phyloP scores from a whole-genome alignment of 1,139 yeast genomes.

The Lodderomyces parapsilosis region DNA sequence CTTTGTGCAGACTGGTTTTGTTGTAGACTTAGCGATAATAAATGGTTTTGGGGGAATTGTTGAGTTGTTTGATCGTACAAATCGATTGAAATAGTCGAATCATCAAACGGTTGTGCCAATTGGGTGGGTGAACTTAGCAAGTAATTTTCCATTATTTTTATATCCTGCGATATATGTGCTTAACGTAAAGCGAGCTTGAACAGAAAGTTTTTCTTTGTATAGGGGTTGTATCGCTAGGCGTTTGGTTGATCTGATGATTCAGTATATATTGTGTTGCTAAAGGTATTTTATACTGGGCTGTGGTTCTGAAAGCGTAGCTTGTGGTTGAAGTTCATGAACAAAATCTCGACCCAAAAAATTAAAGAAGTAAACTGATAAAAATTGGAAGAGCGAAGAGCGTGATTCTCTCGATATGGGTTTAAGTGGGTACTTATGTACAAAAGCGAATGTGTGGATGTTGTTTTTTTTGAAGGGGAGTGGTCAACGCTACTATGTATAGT shows the following conservation, averaged over 20 bases:
- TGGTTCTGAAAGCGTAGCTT: background rate
- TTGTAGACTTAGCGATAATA: slow-evolving; percentile 1
- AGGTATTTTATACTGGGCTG: background rate
- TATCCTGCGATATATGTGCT: background rate
- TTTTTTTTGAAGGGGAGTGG: no score
- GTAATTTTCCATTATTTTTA: slow-evolving; percentile 37
- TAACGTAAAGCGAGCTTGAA: background rate
- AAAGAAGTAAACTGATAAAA: no score
- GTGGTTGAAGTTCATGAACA: background rate
- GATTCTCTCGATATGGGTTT: no score
- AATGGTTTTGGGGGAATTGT: slow-evolving; percentile 3
- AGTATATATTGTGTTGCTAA: no score
- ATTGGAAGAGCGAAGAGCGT: background rate
- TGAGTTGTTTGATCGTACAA: slow-evolving; percentile 8
- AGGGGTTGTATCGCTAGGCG: background rate
- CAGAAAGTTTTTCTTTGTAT: background rate
- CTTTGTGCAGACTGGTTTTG: no score
- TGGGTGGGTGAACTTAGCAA: slow-evolving; percentile 47
- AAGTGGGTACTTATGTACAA: no score
- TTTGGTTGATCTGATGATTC: background rate
- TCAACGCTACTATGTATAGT: no score
- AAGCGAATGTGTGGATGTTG: no score
- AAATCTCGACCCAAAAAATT: no score
- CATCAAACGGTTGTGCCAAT: slow-evolving; percentile 36
- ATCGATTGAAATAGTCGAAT: slow-evolving; percentile 8